These are phyloP conservation scores for Suaeda aralocaspica DNA, from an alignment of 148 eudicot species.

Conservation along the genomic window DNA sequence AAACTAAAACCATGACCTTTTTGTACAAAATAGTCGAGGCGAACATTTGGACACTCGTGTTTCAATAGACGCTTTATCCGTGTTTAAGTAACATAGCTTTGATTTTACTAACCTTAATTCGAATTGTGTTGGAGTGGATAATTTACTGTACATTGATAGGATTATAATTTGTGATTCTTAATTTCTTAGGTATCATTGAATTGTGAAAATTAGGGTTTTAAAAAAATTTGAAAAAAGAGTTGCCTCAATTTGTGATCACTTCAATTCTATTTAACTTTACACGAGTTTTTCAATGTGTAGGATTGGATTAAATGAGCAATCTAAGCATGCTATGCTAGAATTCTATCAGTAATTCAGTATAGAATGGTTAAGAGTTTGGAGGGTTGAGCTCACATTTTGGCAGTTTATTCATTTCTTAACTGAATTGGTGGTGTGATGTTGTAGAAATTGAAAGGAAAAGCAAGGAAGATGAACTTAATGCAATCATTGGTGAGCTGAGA, in stretches of 20 bases:
- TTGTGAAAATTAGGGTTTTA: background rate
- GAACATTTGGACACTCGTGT: too few relatives aligned
- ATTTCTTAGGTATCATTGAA: too few relatives aligned
- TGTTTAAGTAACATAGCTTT: too few relatives aligned
- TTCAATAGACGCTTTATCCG: too few relatives aligned
- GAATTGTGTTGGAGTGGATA: background rate
- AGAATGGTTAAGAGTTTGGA: background rate
- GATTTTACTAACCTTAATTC: background rate
- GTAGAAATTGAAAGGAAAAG: slow-evolving; percentile 42
- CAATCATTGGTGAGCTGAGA: slow-evolving; percentile 34
- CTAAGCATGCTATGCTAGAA: too few relatives aligned
- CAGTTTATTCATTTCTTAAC: background rate
- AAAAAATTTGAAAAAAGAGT: background rate
- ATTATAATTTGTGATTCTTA: background rate
- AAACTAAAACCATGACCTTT: too few relatives aligned
- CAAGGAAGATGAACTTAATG: slow-evolving; percentile 52
- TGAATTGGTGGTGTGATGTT: slow-evolving; percentile 7
- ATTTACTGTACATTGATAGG: background rate
- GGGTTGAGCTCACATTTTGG: background rate
- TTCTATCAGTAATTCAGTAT: too few relatives aligned
- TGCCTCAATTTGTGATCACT: background rate
- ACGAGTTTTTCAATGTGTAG: background rate
- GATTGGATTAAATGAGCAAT: too few relatives aligned
- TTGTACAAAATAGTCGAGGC: too few relatives aligned
- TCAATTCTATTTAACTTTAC: background rate